Evolutionary conservation across 805 yeast species (phyloP).

Genomic region (Maudiozyma pseudohumilis): DNA sequence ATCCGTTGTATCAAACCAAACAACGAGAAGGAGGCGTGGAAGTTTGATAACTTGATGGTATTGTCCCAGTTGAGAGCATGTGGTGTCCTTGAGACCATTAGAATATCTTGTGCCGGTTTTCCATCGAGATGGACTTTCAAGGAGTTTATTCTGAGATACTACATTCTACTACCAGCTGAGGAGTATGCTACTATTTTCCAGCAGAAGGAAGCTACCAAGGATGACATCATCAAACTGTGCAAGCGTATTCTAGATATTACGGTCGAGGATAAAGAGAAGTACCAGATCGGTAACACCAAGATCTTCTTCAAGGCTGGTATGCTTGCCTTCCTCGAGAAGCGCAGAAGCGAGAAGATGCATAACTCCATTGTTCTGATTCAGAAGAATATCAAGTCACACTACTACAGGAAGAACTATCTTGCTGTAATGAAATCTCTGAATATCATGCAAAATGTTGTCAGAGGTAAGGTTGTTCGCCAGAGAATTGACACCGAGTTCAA

Average conservation of each 20-base stretch:
- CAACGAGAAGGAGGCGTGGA: conserved; percentile 91
- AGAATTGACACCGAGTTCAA: conserved; percentile 47
- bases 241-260: conserved; percentile 54
- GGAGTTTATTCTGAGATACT: conserved; percentile 85
- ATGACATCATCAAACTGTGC: conserved; percentile 55
- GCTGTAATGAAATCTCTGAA: conserved; percentile 45
- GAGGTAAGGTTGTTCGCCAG: conserved; percentile 53
- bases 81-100: conserved; percentile 94
- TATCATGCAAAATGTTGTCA: conserved; percentile 47
- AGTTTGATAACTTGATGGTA: conserved; percentile 90
- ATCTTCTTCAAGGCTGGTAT: conserved; percentile 95
- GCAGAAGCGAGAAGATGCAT: conserved; percentile 68
- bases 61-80: conserved; percentile 92
- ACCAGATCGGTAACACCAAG: conserved; percentile 86
- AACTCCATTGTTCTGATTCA: conserved; percentile 78
- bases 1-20: conserved; percentile 97
- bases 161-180: conserved; percentile 64
- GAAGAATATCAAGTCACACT: conserved; percentile 60
- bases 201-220: conserved; percentile 37
- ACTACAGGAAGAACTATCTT: conserved; percentile 52
- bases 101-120: conserved; percentile 96
- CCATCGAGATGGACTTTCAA: conserved; percentile 94
- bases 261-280: conserved; percentile 57
- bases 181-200: conserved; percentile 56
- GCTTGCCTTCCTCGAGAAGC: conserved; percentile 81